Evolutionary conservation across 129 eudicot species (phyloP).

Genomic region (Flaveria sonorensis): DNA sequence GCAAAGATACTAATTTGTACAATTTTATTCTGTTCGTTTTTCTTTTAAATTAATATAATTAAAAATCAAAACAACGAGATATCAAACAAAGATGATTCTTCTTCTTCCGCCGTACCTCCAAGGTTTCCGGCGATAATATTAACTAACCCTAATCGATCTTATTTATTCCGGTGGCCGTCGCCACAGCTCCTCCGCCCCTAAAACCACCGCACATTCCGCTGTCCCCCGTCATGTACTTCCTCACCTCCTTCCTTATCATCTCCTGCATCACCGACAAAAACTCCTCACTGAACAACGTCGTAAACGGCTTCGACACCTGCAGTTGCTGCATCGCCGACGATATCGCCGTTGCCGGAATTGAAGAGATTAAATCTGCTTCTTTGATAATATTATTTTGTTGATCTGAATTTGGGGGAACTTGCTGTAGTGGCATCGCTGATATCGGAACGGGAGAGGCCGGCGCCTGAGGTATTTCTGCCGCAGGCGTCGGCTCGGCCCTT

Average conservation of each 20-base stretch:
- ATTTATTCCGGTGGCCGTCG: conserved; percentile 67
- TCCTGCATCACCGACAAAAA: conserved; percentile 89
- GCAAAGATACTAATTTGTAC: conserved; percentile 22
- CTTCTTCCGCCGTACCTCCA: neutral
- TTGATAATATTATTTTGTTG: neutral
- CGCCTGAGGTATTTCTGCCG: no score
- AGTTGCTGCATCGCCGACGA: conserved; percentile 39
- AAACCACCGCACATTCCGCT: conserved; percentile 41
- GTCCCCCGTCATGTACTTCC: conserved; percentile 69
- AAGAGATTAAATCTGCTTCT: neutral
- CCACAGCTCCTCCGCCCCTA: conserved; percentile 50
- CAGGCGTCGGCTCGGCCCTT: neutral
- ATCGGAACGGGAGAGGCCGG: conserved; percentile 19
- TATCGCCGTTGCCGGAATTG: neutral
- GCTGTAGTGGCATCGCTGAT: conserved; percentile 31
- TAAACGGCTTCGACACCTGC: conserved; percentile 25
- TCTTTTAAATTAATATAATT: neutral
- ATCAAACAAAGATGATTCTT: conserved; percentile 24
- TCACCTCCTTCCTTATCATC: conserved; percentile 82
- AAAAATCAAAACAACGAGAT: neutral
- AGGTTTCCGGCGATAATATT: no score
- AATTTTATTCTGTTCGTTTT: conserved; percentile 22
- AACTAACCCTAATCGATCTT: conserved; percentile 49
- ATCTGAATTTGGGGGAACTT: neutral
- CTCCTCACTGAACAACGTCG: conserved; percentile 49